Conservation (phyloP, 1,284 basidiomycete genomes). For the Cutaneotrichosporon sp. region DNA sequence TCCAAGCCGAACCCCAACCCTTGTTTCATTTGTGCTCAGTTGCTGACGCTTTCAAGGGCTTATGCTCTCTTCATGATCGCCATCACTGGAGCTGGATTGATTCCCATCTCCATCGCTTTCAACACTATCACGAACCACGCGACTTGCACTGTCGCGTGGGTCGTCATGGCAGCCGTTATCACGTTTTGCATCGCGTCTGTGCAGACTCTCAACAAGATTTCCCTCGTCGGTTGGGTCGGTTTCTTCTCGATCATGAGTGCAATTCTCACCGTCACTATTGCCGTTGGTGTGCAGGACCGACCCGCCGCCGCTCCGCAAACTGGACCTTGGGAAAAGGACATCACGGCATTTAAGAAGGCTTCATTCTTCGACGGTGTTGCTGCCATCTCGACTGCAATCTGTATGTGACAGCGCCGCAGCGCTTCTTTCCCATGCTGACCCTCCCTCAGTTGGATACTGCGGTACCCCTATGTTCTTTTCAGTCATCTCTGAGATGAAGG, state of each 20-base stretch:
- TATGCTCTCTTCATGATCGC: constrained; percentile 11
- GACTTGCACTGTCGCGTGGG: constrained; percentile 35
- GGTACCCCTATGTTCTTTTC: constrained; percentile 30
- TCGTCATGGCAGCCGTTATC: constrained; percentile 21
- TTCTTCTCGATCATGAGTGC: constrained; percentile 33
- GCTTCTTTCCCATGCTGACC: constrained; percentile 3
- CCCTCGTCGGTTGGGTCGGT: constrained; percentile 35
- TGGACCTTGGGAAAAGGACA: constrained; percentile 32
- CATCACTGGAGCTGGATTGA: constrained; percentile 6
- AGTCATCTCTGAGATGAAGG: constrained; percentile 39
- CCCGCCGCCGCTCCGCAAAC: constrained; percentile 35
- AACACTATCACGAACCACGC: constrained; percentile 35
- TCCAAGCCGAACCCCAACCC: too few relatives aligned
- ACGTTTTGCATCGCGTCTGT: constrained; percentile 28
- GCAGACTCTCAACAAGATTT: constrained; percentile 35
- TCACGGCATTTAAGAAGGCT: constrained; percentile 17
- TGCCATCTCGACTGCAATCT: constrained; percentile 18
- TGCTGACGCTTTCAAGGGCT: too few relatives aligned
- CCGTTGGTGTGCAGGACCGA: constrained; percentile 35
- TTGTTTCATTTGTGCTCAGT: too few relatives aligned
- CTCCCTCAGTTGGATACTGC: constrained; percentile 13
- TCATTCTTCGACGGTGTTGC: constrained; percentile 29
- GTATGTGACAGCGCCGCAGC: too few relatives aligned
- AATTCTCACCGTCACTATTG: constrained; percentile 32
- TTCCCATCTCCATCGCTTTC: constrained; percentile 23